These are phyloP conservation scores for Dictyophora rubrovolvata DNA, from an alignment of 768 basidiomycete genomes.

Conservation along the genomic window DNA sequence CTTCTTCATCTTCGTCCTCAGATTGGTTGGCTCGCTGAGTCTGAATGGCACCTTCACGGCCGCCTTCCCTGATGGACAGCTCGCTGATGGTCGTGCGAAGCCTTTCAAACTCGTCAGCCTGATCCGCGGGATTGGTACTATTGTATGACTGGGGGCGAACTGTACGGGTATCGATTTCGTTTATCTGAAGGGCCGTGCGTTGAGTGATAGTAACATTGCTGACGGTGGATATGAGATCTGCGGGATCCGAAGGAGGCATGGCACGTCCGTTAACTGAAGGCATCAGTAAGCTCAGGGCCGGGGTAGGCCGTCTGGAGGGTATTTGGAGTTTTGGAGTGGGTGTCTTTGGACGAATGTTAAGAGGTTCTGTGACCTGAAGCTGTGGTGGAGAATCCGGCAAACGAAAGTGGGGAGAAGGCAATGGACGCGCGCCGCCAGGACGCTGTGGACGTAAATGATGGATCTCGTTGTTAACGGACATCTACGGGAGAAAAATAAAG, in stretches of 20 bases:
- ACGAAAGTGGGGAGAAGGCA: slow-evolving; percentile 26
- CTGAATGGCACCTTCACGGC: background rate
- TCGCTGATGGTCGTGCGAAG: slow-evolving; percentile 7
- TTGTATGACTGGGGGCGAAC: slow-evolving; percentile 1
- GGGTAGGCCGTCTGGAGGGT: slow-evolving; percentile 5
- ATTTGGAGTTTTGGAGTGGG: slow-evolving; percentile 18
- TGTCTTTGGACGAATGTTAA: slow-evolving; percentile 26
- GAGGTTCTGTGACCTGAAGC: slow-evolving; percentile 28
- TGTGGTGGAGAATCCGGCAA: slow-evolving; percentile 6
- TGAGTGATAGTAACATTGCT: background rate
- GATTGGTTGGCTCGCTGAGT: background rate
- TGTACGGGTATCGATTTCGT: background rate
- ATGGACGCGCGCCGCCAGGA: slow-evolving; percentile 43
- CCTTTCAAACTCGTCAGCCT: slow-evolving; percentile 2
- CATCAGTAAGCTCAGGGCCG: slow-evolving; percentile 23
- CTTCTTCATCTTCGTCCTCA: background rate
- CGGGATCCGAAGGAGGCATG: background rate
- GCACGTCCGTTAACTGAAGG: slow-evolving; percentile 6
- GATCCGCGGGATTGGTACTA: background rate
- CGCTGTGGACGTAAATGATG: slow-evolving; percentile 24
- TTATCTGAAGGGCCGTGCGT: background rate
- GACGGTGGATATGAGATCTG: background rate
- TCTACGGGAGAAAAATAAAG: slow-evolving; percentile 10
- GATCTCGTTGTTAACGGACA: slow-evolving; percentile 16
- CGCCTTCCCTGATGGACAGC: background rate